Conservation (phyloP, 2,329 filamentous ascomycete genomes). For the Diaporthe eres region DNA sequence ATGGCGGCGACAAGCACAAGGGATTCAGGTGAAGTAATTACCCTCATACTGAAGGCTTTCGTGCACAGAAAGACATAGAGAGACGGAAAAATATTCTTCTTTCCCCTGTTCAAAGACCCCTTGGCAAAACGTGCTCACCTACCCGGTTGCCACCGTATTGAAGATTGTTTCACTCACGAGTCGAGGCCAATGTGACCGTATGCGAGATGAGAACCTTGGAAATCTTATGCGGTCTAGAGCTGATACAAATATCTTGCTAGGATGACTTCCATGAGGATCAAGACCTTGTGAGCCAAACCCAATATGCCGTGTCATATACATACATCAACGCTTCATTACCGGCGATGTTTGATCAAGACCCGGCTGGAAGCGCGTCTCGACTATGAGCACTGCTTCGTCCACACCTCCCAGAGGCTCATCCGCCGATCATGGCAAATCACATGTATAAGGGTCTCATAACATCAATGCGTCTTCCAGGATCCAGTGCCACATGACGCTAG, state of each 20-base stretch:
- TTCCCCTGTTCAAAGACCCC: too few species aligned
- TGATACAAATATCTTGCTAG: neutral
- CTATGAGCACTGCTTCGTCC: neutral
- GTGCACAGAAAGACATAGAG: too few species aligned
- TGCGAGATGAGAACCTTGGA: slow-evolving; percentile 2
- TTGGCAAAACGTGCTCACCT: neutral
- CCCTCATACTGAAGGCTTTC: neutral
- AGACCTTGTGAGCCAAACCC: neutral
- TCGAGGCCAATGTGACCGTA: slow-evolving; percentile 7
- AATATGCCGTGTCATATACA: slow-evolving; percentile 29
- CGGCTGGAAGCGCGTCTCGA: neutral
- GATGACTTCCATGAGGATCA: neutral
- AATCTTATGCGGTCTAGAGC: neutral
- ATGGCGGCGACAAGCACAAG: too few species aligned
- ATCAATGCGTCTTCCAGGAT: slow-evolving; percentile 7
- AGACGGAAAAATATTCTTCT: too few species aligned
- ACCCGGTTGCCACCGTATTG: neutral
- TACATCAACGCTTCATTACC: neutral
- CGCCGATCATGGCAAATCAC: slow-evolving; percentile 17
- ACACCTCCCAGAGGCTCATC: neutral
- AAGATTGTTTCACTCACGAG: slow-evolving; percentile 19
- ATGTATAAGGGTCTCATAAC: neutral
- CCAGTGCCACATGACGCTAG: neutral
- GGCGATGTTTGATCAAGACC: neutral
- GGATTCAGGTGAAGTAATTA: neutral